These are phyloP conservation scores for Xylaria arbuscula DNA, from an alignment of 2,329 filamentous ascomycete genomes.

Conservation along the genomic window DNA sequence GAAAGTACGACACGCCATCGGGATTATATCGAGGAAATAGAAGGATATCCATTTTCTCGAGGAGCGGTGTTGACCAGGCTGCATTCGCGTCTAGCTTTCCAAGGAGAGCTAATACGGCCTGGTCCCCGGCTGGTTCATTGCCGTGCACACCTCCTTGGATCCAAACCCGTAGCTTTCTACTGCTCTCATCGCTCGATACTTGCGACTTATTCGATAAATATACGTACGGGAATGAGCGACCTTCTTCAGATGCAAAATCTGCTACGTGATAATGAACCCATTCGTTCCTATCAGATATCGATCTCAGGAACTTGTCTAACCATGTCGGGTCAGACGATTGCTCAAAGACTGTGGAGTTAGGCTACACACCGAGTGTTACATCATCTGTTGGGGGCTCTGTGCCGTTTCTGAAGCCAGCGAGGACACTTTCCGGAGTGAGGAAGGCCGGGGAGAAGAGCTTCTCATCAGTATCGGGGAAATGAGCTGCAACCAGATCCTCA, in stretches of 20 bases:
- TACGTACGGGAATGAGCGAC: conserved; percentile 44
- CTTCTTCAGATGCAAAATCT: conserved; percentile 49
- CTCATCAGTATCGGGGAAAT: conserved; percentile 49
- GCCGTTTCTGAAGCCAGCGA: conserved; percentile 45
- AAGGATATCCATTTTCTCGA: conserved; percentile 42
- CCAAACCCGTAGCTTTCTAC: conserved; percentile 46
- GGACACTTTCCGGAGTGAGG: conserved; percentile 40
- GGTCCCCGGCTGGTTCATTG: conserved; percentile 47
- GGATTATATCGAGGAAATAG: conserved; percentile 46
- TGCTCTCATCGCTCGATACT: not conserved
- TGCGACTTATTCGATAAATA: conserved; percentile 37
- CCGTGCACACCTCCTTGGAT: conserved; percentile 47
- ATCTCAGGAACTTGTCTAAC: conserved; percentile 46
- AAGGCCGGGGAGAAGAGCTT: conserved; percentile 48
- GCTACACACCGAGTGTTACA: conserved; percentile 45
- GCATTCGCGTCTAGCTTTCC: conserved; percentile 45
- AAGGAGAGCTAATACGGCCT: conserved; percentile 45
- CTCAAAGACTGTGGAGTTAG: not conserved
- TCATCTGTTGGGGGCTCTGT: conserved; percentile 49
- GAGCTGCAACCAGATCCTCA: conserved; percentile 45
- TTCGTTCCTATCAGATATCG: conserved; percentile 45
- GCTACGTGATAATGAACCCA: conserved; percentile 47
- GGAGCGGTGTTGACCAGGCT: conserved; percentile 41
- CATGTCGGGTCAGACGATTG: conserved; percentile 7
- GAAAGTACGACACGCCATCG: conserved; percentile 47